Base-by-base conservation (phyloP, 441 rosid species). In the Bruguiera hainesii region DNA sequence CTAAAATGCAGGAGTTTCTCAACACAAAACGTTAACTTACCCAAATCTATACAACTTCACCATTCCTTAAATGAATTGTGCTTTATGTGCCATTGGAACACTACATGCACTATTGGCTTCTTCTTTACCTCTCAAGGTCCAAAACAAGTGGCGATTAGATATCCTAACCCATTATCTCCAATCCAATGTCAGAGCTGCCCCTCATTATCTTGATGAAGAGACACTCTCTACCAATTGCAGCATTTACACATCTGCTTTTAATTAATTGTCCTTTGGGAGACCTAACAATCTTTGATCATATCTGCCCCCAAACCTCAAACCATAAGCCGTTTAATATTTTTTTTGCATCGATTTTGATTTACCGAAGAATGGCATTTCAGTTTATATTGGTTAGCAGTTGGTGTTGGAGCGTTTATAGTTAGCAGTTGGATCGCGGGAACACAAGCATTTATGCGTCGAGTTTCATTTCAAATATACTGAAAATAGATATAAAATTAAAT, bases 121-220 rank as follows among this genome's bases (percentile, higher is more conserved):
- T 50, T 64, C 23, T 15, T 28, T 64, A 1, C 13, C 28, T 20
- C 19, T 46, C 5, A 11, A 31, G 9, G 0, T 7, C 26, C 28
- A 4, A 48, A 35, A 61, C 19, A 4, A 37, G 20, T 7, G 50
- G 63, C 7, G 72, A 66, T 73, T 77, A 28, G 70, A 60, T 64
- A 49, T 25, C 33, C 46, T 18, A 73, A 63, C 65, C 4, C 42
- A 63, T n/a, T 15, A 6, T 56, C 35, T 51, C 10, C 16, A 7
- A 2, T 55, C 39, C 4, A 48, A 63, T 59, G 73, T 64, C 78
- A 66, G 3, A 56, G 51, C 37, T 58, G 60, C 50, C 73, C 75
- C 29, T 42, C 51, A 23, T 39, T 53, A 1, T 63, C 6, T 48
- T 25, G 64, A 65, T 60, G 23, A 39, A 52, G 37, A 53, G 7